These are phyloP conservation scores for Capsicum baccatum DNA, from an alignment of 257 asterid genomes.

Conservation along the genomic window DNA sequence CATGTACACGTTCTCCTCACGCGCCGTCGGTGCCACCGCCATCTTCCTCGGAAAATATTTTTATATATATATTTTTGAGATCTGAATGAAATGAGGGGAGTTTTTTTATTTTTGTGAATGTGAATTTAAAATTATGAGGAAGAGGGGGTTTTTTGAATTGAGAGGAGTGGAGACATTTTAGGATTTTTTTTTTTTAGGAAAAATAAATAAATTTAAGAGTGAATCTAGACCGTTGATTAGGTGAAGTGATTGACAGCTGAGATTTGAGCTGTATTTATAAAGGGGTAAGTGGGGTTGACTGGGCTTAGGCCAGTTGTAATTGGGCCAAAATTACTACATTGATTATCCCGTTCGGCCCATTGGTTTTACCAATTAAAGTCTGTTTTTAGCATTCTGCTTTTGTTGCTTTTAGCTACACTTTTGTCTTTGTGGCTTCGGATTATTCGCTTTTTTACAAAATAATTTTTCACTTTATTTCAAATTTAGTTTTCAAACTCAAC, in stretches of 20 bases:
- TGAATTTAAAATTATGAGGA: neutral
- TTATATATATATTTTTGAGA: neutral
- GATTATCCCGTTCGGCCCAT: neutral
- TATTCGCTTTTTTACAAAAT: too few species aligned
- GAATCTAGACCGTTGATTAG: slow-evolving; percentile 20
- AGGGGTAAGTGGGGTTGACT: slow-evolving; percentile 21
- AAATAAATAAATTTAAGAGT: neutral
- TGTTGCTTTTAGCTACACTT: neutral
- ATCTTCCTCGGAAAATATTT: neutral
- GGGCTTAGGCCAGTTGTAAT: neutral
- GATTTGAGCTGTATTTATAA: slow-evolving; percentile 30
- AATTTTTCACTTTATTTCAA: neutral
- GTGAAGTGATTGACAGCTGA: slow-evolving; percentile 27
- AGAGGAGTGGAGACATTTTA: slow-evolving; percentile 36
- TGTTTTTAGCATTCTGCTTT: neutral
- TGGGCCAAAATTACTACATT: slow-evolving; percentile 3
- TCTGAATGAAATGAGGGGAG: neutral
- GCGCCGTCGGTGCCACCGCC: slow-evolving; percentile 50
- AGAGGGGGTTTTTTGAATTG: slow-evolving; percentile 15
- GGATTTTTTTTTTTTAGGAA: neutral
- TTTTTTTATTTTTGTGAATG: neutral
- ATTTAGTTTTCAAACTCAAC: too few species aligned
- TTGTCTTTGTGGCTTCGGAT: neutral
- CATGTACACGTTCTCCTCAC: slow-evolving; percentile 81
- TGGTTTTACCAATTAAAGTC: neutral